These are phyloP conservation scores for Phialophora verrucosa DNA, from an alignment of 2,329 filamentous ascomycete genomes.

Conservation along the genomic window DNA sequence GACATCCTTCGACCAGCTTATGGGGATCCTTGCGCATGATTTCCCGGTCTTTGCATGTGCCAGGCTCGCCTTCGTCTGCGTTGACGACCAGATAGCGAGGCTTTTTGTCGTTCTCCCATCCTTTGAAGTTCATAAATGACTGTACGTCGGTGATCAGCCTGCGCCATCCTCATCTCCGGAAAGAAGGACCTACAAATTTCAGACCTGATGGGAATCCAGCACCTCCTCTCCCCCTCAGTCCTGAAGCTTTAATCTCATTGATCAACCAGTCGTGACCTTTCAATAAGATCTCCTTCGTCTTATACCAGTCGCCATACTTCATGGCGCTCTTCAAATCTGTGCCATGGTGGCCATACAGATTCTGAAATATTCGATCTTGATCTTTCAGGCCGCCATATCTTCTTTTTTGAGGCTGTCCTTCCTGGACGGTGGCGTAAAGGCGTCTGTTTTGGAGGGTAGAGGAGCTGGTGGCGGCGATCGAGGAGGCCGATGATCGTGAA, in stretches of 20 bases:
- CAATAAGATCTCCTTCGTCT: slow-evolving; percentile 96
- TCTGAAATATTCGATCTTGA: slow-evolving; percentile 98
- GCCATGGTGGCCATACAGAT: slow-evolving; percentile 92
- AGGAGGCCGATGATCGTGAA: slow-evolving; percentile 54
- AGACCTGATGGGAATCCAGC: slow-evolving; percentile 97
- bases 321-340: slow-evolving; percentile 90
- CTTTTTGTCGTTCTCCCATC: slow-evolving; percentile 97
- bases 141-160: slow-evolving; percentile 46
- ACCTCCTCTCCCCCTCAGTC: slow-evolving; percentile 91
- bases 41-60: slow-evolving; percentile 98
- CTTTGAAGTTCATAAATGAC: slow-evolving; percentile 99
- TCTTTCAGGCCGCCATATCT: slow-evolving; percentile 88
- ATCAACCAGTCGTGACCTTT: slow-evolving; percentile 99
- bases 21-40: slow-evolving; percentile 99
- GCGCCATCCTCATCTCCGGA: not conserved
- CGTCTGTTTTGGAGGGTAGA: slow-evolving; percentile 59
- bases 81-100: slow-evolving; percentile 98
- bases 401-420: slow-evolving; percentile 69
- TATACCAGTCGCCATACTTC: slow-evolving; percentile 99
- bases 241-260: slow-evolving; percentile 94
- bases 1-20: slow-evolving; percentile 96
- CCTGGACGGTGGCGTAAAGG: slow-evolving; percentile 80
- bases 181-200: slow-evolving; percentile 82
- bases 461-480: slow-evolving; percentile 38
- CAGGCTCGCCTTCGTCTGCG: slow-evolving; percentile 96